Percentiles rank a stretch among this genome's conserved stretches.
phyloP scores from a whole-genome alignment of 1,284 basidiomycete genomes.

The Kwoniella shivajii region DNA sequence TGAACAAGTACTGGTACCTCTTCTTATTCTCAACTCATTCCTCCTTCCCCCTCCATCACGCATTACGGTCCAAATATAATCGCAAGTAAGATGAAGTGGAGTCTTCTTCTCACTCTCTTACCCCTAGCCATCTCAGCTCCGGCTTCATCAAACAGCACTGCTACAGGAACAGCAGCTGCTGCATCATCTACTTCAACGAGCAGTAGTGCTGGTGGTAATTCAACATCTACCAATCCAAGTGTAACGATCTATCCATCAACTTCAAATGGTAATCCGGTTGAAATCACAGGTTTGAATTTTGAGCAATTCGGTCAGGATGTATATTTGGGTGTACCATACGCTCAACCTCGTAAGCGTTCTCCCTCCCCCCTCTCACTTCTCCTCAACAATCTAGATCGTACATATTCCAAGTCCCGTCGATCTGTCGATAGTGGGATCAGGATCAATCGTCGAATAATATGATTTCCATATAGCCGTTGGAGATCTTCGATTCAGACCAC shows the following conservation, averaged over 20 bases:
- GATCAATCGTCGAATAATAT: neutral
- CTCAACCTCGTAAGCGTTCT: slow-evolving; percentile 57
- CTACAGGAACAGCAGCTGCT: neutral
- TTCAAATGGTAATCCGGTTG: slow-evolving; percentile 6
- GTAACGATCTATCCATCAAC: slow-evolving; percentile 16
- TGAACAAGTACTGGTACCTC: too few relatives aligned
- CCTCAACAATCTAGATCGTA: slow-evolving; percentile 26
- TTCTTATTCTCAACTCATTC: neutral
- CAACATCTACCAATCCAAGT: neutral
- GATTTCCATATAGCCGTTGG: slow-evolving; percentile 11
- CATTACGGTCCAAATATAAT: neutral
- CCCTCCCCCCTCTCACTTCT: too few relatives aligned
- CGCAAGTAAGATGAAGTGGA: too few relatives aligned
- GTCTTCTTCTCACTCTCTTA: neutral
- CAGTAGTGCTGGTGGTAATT: neutral
- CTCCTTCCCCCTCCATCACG: neutral
- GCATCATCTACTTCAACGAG: neutral
- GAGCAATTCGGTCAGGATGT: slow-evolving; percentile 7
- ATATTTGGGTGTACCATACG: slow-evolving; percentile 61
- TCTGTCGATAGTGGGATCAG: slow-evolving; percentile 46
- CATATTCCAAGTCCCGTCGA: slow-evolving; percentile 67
- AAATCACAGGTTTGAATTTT: slow-evolving; percentile 8
- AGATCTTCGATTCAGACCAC: slow-evolving; percentile 13
- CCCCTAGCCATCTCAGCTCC: neutral
- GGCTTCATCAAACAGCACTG: neutral